Conservation (phyloP, 2,329 filamentous ascomycete species). For the Colletotrichum ledebouriae region DNA sequence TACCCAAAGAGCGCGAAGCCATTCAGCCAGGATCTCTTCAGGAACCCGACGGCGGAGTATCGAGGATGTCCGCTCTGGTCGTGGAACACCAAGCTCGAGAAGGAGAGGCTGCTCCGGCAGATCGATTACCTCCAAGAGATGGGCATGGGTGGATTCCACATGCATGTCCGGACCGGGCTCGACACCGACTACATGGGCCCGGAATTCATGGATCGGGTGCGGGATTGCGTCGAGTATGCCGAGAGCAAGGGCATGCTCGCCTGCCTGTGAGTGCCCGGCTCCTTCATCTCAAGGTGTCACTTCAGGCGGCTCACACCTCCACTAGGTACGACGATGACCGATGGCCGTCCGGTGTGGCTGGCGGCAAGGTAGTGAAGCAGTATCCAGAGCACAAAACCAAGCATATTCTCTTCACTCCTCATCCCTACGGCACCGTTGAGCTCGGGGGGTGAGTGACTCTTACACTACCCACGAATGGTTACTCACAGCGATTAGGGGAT, state of each 20-base stretch:
- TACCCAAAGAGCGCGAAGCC: constrained; percentile 47
- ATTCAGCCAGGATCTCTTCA: constrained; percentile 48
- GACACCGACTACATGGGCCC: constrained; percentile 51
- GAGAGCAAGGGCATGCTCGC: constrained; percentile 50
- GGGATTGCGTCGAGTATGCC: constrained; percentile 50
- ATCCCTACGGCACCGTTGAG: constrained; percentile 40
- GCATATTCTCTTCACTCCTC: constrained; percentile 48
- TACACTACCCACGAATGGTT: neutral
- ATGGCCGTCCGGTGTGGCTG: constrained; percentile 50
- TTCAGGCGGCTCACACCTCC: neutral
- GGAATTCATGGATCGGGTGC: constrained; percentile 50
- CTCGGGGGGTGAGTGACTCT: constrained; percentile 33
- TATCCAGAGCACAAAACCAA: constrained; percentile 47
- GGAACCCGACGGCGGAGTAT: constrained; percentile 49
- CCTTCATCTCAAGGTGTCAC: neutral
- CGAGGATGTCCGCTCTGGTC: constrained; percentile 50
- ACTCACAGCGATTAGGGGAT: neutral
- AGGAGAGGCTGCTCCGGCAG: constrained; percentile 47
- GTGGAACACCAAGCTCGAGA: constrained; percentile 50
- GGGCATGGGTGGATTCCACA: constrained; percentile 51
- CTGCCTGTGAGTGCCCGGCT: constrained; percentile 45
- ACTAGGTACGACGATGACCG: constrained; percentile 48
- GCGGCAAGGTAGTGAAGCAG: constrained; percentile 47
- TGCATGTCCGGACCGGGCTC: constrained; percentile 50
- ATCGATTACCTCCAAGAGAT: constrained; percentile 50